Percentiles rank a stretch among this genome's conserved stretches.
phyloP scores from a whole-genome alignment of 352 stramenopile species.

The Phytophthora tentaculata region DNA sequence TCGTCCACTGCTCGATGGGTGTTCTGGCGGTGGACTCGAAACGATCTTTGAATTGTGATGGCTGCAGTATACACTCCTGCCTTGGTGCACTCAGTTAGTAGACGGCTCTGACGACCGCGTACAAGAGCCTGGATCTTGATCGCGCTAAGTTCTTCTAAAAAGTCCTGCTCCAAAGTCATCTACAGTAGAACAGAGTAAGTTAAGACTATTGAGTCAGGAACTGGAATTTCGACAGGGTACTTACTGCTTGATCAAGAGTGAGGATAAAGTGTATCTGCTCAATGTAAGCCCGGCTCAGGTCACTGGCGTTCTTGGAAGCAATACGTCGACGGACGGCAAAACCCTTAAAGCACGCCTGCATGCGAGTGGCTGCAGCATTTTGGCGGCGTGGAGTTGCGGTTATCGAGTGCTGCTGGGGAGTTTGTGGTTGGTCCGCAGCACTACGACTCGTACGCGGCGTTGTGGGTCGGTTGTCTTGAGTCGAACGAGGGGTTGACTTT shows the following conservation, averaged over 20 bases:
- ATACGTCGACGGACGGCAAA: slow-evolving; percentile 32
- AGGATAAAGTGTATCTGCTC: slow-evolving; percentile 60
- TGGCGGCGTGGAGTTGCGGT: slow-evolving; percentile 6
- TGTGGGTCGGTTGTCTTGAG: not conserved
- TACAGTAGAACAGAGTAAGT: slow-evolving; percentile 17
- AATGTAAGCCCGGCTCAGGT: slow-evolving; percentile 69
- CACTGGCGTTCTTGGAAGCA: slow-evolving; percentile 33
- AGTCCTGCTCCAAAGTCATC: slow-evolving; percentile 46
- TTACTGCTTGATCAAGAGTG: slow-evolving; percentile 54
- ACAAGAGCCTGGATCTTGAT: slow-evolving; percentile 74
- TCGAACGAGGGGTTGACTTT: slow-evolving; percentile 7
- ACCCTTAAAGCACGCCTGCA: slow-evolving; percentile 48
- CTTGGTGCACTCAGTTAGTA: slow-evolving; percentile 50
- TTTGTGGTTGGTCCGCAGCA: too few species aligned
- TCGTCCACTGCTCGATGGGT: slow-evolving; percentile 13
- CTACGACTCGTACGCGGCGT: too few species aligned
- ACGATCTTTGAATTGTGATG: slow-evolving; percentile 54
- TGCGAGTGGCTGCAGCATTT: slow-evolving; percentile 37
- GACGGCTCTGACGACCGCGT: slow-evolving; percentile 60
- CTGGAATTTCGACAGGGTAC: not conserved
- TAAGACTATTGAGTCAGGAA: slow-evolving; percentile 9
- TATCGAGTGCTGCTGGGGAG: too few species aligned
- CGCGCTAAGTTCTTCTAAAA: slow-evolving; percentile 54
- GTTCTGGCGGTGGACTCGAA: slow-evolving; percentile 32
- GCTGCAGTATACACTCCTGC: slow-evolving; percentile 55